Conservation (phyloP, 768 basidiomycete species). For the Tubosaeta sp. region DNA sequence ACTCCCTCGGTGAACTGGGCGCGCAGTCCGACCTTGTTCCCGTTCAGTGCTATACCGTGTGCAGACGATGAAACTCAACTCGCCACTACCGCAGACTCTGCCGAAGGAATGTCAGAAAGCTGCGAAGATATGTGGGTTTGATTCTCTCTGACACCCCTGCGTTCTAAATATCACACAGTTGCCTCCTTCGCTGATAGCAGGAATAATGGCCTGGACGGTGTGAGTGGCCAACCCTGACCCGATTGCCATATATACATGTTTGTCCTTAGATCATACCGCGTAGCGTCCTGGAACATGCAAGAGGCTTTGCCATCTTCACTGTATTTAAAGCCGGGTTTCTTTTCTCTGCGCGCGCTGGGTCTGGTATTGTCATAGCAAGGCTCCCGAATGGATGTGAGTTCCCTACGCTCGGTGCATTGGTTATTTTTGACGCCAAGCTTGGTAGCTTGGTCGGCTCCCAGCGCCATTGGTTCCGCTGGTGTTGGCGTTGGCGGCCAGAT, state of each 20-base stretch:
- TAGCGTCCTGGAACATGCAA: constrained; percentile 51
- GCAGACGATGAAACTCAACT: constrained; percentile 43
- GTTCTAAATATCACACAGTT: constrained; percentile 42
- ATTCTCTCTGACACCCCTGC: not conserved
- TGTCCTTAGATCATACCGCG: constrained; percentile 48
- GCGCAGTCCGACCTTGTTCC: not conserved
- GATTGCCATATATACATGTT: not conserved
- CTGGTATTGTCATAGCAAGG: constrained; percentile 84
- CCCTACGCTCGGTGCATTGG: not conserved
- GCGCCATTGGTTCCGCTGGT: constrained; percentile 91
- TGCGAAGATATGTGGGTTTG: constrained; percentile 70
- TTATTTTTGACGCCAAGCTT: constrained; percentile 31
- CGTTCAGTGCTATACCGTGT: not conserved
- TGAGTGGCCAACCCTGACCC: constrained; percentile 25
- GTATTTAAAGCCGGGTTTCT: constrained; percentile 70
- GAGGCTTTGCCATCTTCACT: constrained; percentile 88
- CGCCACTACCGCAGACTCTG: constrained; percentile 50
- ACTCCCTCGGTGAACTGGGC: not conserved
- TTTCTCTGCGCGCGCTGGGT: constrained; percentile 75
- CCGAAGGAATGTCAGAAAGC: constrained; percentile 86
- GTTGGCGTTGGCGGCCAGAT: constrained; percentile 82
- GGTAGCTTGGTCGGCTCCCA: constrained; percentile 93
- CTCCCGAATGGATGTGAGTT: constrained; percentile 75
- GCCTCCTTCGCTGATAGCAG: constrained; percentile 76
- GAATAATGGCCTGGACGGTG: constrained; percentile 84